phyloP scores from a whole-genome alignment of 1,284 basidiomycete genomes.

The Kalmanozyma brasiliensis region DNA sequence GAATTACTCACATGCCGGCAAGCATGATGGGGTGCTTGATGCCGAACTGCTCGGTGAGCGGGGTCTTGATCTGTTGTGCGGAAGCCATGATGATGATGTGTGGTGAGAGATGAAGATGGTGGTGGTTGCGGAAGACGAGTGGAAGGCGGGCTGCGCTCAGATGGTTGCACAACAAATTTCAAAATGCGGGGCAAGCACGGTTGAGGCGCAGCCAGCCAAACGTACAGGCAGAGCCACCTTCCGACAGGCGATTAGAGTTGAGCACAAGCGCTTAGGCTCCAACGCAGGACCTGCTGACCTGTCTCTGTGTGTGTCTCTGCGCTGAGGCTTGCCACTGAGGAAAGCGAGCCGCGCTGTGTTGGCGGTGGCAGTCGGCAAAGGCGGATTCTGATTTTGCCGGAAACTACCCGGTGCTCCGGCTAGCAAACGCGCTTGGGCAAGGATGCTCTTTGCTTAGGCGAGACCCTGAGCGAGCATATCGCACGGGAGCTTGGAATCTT shows the following conservation, averaged over 20 bases:
- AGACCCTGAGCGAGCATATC: too few relatives aligned
- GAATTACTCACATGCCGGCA: conserved; percentile 72
- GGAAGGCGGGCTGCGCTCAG: conserved; percentile 1
- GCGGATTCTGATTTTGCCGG: conserved; percentile 2
- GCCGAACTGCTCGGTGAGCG: conserved; percentile 70
- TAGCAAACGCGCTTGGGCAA: too few relatives aligned
- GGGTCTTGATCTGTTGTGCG: conserved; percentile 53
- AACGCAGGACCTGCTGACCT: too few relatives aligned
- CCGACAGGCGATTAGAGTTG: too few relatives aligned
- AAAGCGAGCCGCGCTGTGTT: too few relatives aligned
- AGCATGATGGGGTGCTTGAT: conserved; percentile 88
- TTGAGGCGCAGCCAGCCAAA: too few relatives aligned
- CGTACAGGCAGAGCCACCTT: too few relatives aligned
- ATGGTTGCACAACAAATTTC: neutral
- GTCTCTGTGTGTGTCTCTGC: too few relatives aligned
- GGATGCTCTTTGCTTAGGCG: too few relatives aligned
- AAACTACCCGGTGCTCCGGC: too few relatives aligned
- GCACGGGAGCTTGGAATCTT: neutral
- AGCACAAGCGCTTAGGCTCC: too few relatives aligned
- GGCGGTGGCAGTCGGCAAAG: neutral
- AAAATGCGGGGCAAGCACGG: conserved; percentile 13
- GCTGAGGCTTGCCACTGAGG: too few relatives aligned
- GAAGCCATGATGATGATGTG: conserved; percentile 39
- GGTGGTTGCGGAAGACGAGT: neutral
- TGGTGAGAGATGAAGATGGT: neutral